Base-by-base conservation (phyloP, 768 basidiomycete genomes). In the Lactifluus rugatus region DNA sequence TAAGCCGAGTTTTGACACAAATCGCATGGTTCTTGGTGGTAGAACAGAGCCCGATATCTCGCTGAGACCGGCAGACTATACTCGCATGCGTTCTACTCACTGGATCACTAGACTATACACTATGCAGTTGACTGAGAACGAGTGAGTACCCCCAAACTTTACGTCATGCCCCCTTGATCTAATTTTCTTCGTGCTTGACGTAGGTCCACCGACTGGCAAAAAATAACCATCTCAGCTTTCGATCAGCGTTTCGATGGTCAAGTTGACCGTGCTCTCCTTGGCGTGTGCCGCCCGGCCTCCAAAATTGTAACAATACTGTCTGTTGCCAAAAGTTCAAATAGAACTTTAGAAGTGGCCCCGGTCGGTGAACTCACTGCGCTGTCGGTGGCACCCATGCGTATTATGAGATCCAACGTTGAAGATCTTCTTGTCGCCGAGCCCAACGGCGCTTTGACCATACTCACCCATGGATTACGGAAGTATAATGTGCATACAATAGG, bases 341-440 rank as follows among this genome's bases (percentile, higher is more conserved):
- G 74, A 34, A 70, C 71, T 2, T 67, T 84, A 49, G 71, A 73
- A 54, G 73, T 79, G 26, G 66, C 65, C 1, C 70, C 67, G n/a
- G 21, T 78, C 14, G 65, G 72, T 0, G 68, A 73, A 66, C 59
- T 75, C 11, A 68, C 72, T 8, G 86, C 80, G 0, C 64, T 80
- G 1, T 80, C 84, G 2, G 77, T 80, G 0, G 73, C 78, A 0
- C 72, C 88, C 3, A 70, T 93, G 39, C 74, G 78, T 19, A 79
- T 82, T 1, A 87, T 85, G 3, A 81, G 93, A 19, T 71, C 71
- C 7, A 71, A 75, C 14, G 75, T 90, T 14, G 76, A 76, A 67
- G 93, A 96, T 68, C 72, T 93, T 10, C 70, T 95, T 5, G 70
- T 86, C 16, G 70, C 90, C 48, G 81, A 78, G 48, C 77, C 82